Evolutionary conservation across 768 basidiomycete genomes (phyloP), one percentile per base, ranked within the genome.

Genomic region (Gautieria morchelliformis): DNA sequence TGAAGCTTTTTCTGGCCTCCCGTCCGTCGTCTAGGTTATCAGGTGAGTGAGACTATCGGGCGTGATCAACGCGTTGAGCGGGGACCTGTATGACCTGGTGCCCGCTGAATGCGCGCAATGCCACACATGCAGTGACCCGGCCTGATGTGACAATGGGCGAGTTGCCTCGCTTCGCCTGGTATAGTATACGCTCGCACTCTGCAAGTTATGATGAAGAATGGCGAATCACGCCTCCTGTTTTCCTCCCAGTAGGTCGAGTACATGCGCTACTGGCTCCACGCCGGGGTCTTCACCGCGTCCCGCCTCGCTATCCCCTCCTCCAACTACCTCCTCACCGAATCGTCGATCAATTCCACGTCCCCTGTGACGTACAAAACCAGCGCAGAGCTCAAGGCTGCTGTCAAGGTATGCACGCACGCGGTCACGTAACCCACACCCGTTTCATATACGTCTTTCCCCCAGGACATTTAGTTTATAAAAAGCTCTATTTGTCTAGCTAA

Each of bases 211-310:
- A 76, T 89, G 54, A 72, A 74, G 27, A 84, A 78, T 50, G 88
- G 87, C 60, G 85, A 91, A 69, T 77, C 82, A 6, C 81, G 90
- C n/a, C 76, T 93, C 27, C 71, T 92, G 51, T 89, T 89, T 66
- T 87, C 91, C 24, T 88, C 85, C 15, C 82, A 82, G 6, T 91
- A 93, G 70, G 78, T 92, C 61, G 89, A 93, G 67, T 93, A 91
- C 68, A 68, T 87, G 19, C 76, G 88, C 52, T 91, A 92, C 68
- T 93, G 86, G 85, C 76, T 93, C 52, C 80, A 88, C 65, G 81
- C 83, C 1, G 83, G 84, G 78, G 71, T 76, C 58, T 73, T 90
- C 61, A 89, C 87, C 0, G 73, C 78, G 56, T 67, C 75, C 17
- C 74, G 76, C 46, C 78, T 92, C 42, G 83, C 89, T 15, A 70